These are phyloP conservation scores for Paraconiothyrium sp. DNA, from an alignment of 2,329 filamentous ascomycete genomes.

Conservation along the genomic window DNA sequence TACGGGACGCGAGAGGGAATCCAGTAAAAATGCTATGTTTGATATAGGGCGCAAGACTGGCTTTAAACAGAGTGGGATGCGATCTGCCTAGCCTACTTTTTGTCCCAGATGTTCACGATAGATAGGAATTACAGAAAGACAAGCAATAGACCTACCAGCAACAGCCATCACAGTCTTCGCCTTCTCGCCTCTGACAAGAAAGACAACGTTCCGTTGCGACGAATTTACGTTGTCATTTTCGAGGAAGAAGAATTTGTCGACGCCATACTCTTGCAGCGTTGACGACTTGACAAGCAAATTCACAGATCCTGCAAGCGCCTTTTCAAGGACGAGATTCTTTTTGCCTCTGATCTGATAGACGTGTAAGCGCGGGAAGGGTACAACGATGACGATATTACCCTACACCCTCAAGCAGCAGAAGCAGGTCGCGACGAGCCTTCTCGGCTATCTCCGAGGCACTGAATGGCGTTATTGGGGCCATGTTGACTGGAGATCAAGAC, in stretches of 20 bases:
- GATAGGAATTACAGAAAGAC: conserved; percentile 13
- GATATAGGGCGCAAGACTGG: conserved; percentile 67
- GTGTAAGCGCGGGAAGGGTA: conserved; percentile 44
- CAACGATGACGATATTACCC: conserved; percentile 61
- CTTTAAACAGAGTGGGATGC: conserved; percentile 62
- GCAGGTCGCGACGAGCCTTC: conserved; percentile 85
- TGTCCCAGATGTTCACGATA: conserved; percentile 53
- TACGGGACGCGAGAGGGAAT: conserved; percentile 35
- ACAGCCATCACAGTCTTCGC: conserved; percentile 83
- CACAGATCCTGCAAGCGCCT: conserved; percentile 86
- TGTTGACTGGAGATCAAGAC: conserved; percentile 42
- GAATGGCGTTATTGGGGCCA: conserved; percentile 76
- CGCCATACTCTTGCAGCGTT: conserved; percentile 93
- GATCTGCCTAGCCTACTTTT: conserved; percentile 69
- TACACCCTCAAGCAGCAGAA: conserved; percentile 94
- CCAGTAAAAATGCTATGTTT: conserved; percentile 35
- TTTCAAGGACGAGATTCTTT: conserved; percentile 97
- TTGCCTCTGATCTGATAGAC: conserved; percentile 86
- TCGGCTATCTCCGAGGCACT: conserved; percentile 79
- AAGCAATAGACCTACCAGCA: conserved; percentile 72
- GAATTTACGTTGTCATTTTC: conserved; percentile 96
- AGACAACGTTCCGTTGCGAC: conserved; percentile 93
- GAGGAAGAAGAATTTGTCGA: conserved; percentile 96
- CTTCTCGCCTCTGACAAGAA: conserved; percentile 90
- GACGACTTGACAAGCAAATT: conserved; percentile 95